Evolutionary conservation across 805 yeast species (phyloP), one percentile per base, ranked within the genome.

Genomic region (Nakazawaea ishiwadae): DNA sequence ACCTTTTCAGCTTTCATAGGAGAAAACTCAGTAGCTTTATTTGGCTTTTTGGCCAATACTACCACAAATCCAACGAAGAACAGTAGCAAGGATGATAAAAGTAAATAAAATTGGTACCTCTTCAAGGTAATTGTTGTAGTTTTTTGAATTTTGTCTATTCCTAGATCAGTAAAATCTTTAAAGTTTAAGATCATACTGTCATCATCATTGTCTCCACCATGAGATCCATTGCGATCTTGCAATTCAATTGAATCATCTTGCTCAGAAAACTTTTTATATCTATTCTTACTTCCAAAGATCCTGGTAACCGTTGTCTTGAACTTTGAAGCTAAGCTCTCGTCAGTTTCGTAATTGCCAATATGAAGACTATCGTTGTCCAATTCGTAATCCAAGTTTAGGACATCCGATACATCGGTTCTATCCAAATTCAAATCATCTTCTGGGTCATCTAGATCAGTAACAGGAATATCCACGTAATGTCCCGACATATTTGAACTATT

Each of bases 401-500:
- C 34, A 16, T 42, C 29, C 33, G 45, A 28, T 7, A 40, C 56
- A 26, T 53, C 53, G 12, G 50, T 51, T 9, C 48, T 53, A 11
- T 59, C 55, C 7, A 42, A 42, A 31, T 55, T 46, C 8, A 58
- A 42, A 20, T 63, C 66, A 16, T 65, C 65, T 3, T 68, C 69
- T 3, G 47, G 56, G 1, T 49, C 61, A 49, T 79, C 83, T 41
- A 79, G 57, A 50, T 79, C 69, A 0, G 79, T 73, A 4, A 79
- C 64, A 0, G 84, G 84, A 3, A 74, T 53, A 46, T 79, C 85
- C 5, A 68, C 73, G 1, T 54, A 58, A 48, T 71, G 74, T 1
- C 37, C 15, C 9, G 42, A 33, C 35, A 32, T 40, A 19, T 6
- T 34, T 20, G 17, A 23, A 19, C 7, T 33, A 17, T 17, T n/a